phyloP scores from a whole-genome alignment of 306 rosid species.

The Medicago arabica region DNA sequence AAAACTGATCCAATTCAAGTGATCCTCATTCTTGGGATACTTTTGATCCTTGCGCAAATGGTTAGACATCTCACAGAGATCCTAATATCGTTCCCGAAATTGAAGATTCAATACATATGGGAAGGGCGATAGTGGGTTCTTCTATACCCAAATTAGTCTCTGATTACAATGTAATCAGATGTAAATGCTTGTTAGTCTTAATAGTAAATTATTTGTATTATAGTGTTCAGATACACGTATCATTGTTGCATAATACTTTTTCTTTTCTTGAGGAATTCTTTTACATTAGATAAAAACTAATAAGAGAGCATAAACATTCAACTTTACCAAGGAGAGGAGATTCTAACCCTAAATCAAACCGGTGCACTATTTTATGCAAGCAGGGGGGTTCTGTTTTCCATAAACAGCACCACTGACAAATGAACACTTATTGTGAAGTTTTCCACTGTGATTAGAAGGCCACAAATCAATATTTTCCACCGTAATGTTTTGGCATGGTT shows the following conservation, averaged over 20 bases:
- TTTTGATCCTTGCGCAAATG: slow-evolving; percentile 60
- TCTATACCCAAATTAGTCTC: slow-evolving; percentile 65
- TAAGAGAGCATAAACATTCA: too few relatives aligned
- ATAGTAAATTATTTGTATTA: background rate
- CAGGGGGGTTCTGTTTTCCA: slow-evolving; percentile 59
- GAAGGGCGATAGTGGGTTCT: slow-evolving; percentile 69
- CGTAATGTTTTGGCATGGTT: too few relatives aligned
- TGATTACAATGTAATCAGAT: slow-evolving; percentile 65
- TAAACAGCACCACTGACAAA: slow-evolving; percentile 48
- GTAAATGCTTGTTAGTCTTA: slow-evolving; percentile 73
- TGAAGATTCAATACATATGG: slow-evolving; percentile 70
- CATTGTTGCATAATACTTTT: slow-evolving; percentile 5
- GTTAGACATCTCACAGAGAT: slow-evolving; percentile 63
- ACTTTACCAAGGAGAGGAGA: too few relatives aligned
- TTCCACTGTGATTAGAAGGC: background rate
- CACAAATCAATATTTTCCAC: slow-evolving; percentile 41
- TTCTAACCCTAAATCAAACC: background rate
- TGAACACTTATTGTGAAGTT: slow-evolving; percentile 33
- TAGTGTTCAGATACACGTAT: background rate
- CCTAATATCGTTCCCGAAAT: slow-evolving; percentile 63
- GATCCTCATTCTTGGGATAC: slow-evolving; percentile 82
- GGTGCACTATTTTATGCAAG: slow-evolving; percentile 44
- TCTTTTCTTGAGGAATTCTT: background rate
- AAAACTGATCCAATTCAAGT: slow-evolving; percentile 44
- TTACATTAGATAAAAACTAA: too few relatives aligned